phyloP scores from a whole-genome alignment of 371 early-diverging fungal genomes.

The Saksenaea vasiformis region DNA sequence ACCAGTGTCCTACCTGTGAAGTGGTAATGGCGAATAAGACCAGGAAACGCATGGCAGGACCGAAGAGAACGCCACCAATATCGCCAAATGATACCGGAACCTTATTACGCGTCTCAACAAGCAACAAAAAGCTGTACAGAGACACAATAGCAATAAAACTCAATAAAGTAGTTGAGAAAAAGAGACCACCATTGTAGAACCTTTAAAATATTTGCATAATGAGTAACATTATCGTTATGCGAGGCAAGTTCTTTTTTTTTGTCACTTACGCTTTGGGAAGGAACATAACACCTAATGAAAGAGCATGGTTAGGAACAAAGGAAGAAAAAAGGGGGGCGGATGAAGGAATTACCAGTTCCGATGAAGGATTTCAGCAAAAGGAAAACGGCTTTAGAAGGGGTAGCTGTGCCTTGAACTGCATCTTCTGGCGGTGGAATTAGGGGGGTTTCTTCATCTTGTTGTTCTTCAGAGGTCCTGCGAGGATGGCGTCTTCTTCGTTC shows the following conservation, averaged over 20 bases:
- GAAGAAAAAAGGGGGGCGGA: conserved; percentile 16
- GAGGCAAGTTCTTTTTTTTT: not conserved
- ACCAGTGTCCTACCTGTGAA: conserved; percentile 61
- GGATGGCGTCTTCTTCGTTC: conserved; percentile 26
- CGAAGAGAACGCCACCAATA: conserved; percentile 74
- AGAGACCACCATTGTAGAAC: conserved; percentile 67
- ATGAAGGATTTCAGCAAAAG: conserved; percentile 86
- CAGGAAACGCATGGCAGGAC: conserved; percentile 60
- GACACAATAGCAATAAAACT: conserved; percentile 58
- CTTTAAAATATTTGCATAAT: not conserved
- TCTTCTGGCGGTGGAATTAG: conserved; percentile 57
- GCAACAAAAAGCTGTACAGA: conserved; percentile 67
- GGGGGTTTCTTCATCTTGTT: conserved; percentile 40
- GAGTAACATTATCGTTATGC: too few relatives aligned
- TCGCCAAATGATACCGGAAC: conserved; percentile 78
- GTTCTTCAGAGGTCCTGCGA: conserved; percentile 12
- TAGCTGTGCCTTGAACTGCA: conserved; percentile 75
- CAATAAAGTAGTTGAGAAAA: conserved; percentile 60
- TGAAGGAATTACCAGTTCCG: conserved; percentile 60
- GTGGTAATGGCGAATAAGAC: conserved; percentile 71
- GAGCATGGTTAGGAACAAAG: not conserved
- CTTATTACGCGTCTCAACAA: conserved; percentile 55
- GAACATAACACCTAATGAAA: conserved; percentile 68
- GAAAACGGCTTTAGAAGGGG: conserved; percentile 82
- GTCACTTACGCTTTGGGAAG: conserved; percentile 59